Evolutionary conservation across 2,329 filamentous ascomycete species (phyloP).

Genomic region (Penicillium oxalicum): DNA sequence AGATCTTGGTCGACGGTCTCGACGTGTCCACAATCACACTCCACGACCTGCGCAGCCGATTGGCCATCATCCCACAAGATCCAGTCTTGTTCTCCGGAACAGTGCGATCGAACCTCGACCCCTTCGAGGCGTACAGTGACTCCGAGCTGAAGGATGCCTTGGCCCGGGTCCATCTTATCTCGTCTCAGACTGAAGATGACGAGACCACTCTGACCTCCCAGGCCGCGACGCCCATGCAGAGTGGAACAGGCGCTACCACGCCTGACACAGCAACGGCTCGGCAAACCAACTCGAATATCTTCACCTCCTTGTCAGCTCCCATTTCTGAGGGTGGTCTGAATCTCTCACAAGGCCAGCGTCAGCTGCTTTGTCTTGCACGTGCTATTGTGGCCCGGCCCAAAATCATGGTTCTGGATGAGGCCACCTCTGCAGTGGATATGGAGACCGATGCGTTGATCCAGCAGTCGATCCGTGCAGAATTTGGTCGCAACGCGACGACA

Average conservation of each 20-base stretch:
- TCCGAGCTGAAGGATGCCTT: slow-evolving; percentile 64
- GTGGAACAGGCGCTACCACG: slow-evolving; percentile 16
- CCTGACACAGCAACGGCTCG: slow-evolving; percentile 18
- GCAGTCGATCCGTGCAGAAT: slow-evolving; percentile 66
- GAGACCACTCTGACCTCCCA: slow-evolving; percentile 60
- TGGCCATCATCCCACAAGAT: slow-evolving; percentile 79
- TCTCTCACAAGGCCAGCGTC: slow-evolving; percentile 29
- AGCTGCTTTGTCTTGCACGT: slow-evolving; percentile 28
- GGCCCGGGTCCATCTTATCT: slow-evolving; percentile 59
- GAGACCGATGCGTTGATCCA: slow-evolving; percentile 69
- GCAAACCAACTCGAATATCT: slow-evolving; percentile 59
- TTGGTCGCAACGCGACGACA: slow-evolving; percentile 55
- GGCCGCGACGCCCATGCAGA: slow-evolving; percentile 59
- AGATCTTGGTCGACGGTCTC: slow-evolving; percentile 27
- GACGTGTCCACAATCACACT: slow-evolving; percentile 45
- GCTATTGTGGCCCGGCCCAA: slow-evolving; percentile 64
- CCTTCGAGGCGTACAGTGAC: slow-evolving; percentile 65
- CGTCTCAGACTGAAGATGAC: slow-evolving; percentile 47
- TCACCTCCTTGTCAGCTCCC: slow-evolving; percentile 56
- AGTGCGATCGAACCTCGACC: slow-evolving; percentile 68
- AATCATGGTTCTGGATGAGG: slow-evolving; percentile 76
- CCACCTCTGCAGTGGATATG: slow-evolving; percentile 74
- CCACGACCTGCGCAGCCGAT: slow-evolving; percentile 61
- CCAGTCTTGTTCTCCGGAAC: slow-evolving; percentile 78
- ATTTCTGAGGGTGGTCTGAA: slow-evolving; percentile 70